Evolutionary conservation across 179 eudicot species (phyloP).

Genomic region (Camellia oleifera): DNA sequence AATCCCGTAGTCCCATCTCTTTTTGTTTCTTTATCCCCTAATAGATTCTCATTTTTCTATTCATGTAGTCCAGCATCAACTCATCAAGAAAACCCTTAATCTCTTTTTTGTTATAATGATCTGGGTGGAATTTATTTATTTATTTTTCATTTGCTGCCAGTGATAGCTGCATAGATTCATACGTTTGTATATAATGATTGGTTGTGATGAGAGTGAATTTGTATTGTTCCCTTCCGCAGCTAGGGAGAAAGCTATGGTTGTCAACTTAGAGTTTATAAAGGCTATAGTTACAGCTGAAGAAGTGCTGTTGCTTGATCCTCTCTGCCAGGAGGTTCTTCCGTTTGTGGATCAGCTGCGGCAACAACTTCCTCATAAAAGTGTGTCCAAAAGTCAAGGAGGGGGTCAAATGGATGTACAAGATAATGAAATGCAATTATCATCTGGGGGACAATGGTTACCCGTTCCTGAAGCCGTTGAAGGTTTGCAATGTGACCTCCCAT

Average conservation of each 20-base stretch:
- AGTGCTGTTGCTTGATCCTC: constrained; percentile 92
- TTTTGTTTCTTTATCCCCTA: neutral
- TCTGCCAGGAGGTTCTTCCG: constrained; percentile 94
- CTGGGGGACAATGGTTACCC: constrained; percentile 52
- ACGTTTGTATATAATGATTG: neutral
- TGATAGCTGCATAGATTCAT: neutral
- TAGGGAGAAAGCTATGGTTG: constrained; percentile 95
- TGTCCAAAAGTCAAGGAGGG: constrained; percentile 26
- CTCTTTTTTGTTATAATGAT: neutral
- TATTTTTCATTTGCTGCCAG: neutral
- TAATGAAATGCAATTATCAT: constrained; percentile 32
- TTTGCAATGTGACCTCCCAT: constrained; percentile 75
- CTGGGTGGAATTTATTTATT: neutral
- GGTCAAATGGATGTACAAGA: constrained; percentile 39
- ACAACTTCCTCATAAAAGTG: constrained; percentile 55
- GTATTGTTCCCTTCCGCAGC: constrained; percentile 41
- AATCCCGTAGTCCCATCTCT: neutral
- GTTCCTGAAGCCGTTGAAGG: constrained; percentile 60
- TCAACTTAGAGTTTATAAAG: constrained; percentile 90
- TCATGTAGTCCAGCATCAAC: neutral
- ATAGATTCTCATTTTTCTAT: neutral
- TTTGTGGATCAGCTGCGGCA: constrained; percentile 92
- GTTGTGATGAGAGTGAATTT: neutral
- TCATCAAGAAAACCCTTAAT: neutral
- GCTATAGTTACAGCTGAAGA: constrained; percentile 98